Conservation (phyloP, 192 early-diverging fungal genomes). For the Coemansia reversa region DNA sequence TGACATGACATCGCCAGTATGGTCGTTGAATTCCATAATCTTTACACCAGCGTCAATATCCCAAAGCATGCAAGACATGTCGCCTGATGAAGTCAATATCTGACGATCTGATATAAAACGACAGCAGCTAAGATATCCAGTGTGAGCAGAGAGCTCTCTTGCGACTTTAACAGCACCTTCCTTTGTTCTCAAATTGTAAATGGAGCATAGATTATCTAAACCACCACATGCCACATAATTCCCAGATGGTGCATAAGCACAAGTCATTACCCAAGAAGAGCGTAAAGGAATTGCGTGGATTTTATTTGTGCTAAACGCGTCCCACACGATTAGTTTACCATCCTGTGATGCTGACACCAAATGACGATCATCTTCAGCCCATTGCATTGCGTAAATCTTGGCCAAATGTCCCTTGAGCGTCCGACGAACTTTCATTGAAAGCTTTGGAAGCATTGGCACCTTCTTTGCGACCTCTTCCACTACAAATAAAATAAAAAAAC, state of each 20-base stretch:
- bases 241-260: constrained; percentile 97
- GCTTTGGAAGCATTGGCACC: constrained; percentile 82
- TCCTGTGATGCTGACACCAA: constrained; percentile 98
- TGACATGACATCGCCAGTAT: constrained; percentile 99
- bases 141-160: constrained; percentile 92
- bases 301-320: constrained; percentile 98
- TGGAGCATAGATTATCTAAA: constrained; percentile 98
- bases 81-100: constrained; percentile 93
- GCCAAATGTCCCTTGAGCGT: constrained; percentile 98
- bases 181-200: constrained; percentile 95
- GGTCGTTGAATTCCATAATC: constrained; percentile 95
- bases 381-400: constrained; percentile 99
- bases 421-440: constrained; percentile 93
- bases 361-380: constrained; percentile 96
- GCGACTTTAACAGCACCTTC: constrained; percentile 94
- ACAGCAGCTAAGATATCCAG: constrained; percentile 97
- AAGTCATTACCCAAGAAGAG: constrained; percentile 99
- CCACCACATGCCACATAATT: constrained; percentile 99
- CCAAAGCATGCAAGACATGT: constrained; percentile 99
- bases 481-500: constrained; percentile 30
- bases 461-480: constrained; percentile 84
- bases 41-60: constrained; percentile 99
- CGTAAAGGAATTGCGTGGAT: constrained; percentile 97
- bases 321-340: constrained; percentile 99
- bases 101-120: constrained; percentile 94